Evolutionary conservation across 352 stramenopile species (phyloP).

Genomic region (Phytophthora palmivora): DNA sequence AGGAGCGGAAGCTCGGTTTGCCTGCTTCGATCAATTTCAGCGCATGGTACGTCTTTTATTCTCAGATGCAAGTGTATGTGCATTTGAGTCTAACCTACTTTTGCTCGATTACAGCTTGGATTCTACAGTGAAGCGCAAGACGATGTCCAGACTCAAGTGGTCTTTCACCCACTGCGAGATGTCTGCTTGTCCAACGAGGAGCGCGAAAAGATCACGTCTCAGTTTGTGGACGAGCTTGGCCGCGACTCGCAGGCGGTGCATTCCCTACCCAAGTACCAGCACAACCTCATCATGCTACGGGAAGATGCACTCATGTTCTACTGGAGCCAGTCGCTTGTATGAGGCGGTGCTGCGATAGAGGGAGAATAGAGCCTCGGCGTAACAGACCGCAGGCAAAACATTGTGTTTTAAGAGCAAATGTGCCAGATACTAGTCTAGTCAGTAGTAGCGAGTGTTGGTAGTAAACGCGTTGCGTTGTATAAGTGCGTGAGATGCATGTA

Average conservation of each 20-base stretch:
- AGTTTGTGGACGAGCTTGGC: slow-evolving; percentile 65
- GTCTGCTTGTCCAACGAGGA: slow-evolving; percentile 68
- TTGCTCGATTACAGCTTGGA: slow-evolving; percentile 53
- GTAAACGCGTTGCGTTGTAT: slow-evolving; percentile 26
- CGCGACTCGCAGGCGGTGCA: slow-evolving; percentile 75
- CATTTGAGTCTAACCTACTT: slow-evolving; percentile 15
- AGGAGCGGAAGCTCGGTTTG: slow-evolving; percentile 75
- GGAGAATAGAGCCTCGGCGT: slow-evolving; percentile 27
- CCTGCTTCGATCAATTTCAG: slow-evolving; percentile 88
- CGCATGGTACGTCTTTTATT: slow-evolving; percentile 66
- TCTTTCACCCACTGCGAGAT: slow-evolving; percentile 76
- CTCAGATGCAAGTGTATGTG: background rate
- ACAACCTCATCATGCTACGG: slow-evolving; percentile 85
- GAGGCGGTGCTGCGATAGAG: slow-evolving; percentile 19
- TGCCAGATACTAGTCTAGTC: slow-evolving; percentile 18
- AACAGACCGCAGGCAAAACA: slow-evolving; percentile 15
- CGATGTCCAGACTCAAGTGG: slow-evolving; percentile 75
- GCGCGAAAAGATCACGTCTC: slow-evolving; percentile 68
- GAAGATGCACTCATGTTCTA: slow-evolving; percentile 90
- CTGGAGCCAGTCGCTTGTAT: slow-evolving; percentile 84
- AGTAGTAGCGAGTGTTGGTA: slow-evolving; percentile 21
- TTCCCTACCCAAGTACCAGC: slow-evolving; percentile 84
- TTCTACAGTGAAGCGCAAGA: slow-evolving; percentile 84
- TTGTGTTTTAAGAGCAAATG: slow-evolving; percentile 33
- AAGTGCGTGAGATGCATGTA: slow-evolving; percentile 29